Percentiles rank a stretch among this genome's conserved stretches.
These are phyloP conservation scores for Barnettozyma hawaiiensis DNA, from an alignment of 1,139 yeast genomes.

Conservation along the genomic window DNA sequence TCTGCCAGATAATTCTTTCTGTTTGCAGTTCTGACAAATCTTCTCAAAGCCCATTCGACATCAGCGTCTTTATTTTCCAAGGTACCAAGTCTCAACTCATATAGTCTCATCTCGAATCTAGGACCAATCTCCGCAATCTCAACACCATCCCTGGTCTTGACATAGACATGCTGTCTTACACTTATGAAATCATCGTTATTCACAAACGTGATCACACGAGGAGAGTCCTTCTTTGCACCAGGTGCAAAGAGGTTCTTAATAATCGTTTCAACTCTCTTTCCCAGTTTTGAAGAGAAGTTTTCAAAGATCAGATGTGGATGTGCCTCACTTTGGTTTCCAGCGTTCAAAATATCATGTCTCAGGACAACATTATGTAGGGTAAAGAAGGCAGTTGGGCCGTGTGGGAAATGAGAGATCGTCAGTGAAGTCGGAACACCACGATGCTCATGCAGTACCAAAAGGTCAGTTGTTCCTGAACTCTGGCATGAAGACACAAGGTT, in stretches of 20 bases:
- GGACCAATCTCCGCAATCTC: slow-evolving; percentile 98
- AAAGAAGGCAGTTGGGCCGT: slow-evolving; percentile 95
- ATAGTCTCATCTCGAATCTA: slow-evolving; percentile 93
- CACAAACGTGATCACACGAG: slow-evolving; percentile 86
- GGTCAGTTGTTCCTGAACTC: slow-evolving; percentile 70
- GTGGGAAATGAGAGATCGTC: slow-evolving; percentile 93
- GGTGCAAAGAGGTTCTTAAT: slow-evolving; percentile 92
- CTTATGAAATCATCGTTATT: slow-evolving; percentile 88
- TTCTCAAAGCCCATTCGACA: slow-evolving; percentile 90
- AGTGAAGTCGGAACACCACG: slow-evolving; percentile 96
- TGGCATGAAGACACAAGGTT: slow-evolving; percentile 82
- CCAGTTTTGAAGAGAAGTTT: slow-evolving; percentile 78
- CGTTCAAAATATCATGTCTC: slow-evolving; percentile 83
- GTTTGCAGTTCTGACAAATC: slow-evolving; percentile 91
- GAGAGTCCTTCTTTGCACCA: slow-evolving; percentile 85
- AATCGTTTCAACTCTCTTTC: slow-evolving; percentile 74
- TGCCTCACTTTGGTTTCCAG: slow-evolving; percentile 86
- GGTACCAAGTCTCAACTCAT: slow-evolving; percentile 83
- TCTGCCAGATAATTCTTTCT: slow-evolving; percentile 74
- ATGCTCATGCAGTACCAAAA: slow-evolving; percentile 87
- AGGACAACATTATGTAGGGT: slow-evolving; percentile 91
- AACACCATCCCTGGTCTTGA: slow-evolving; percentile 79
- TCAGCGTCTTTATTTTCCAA: slow-evolving; percentile 97
- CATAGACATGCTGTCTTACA: slow-evolving; percentile 93
- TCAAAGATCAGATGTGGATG: slow-evolving; percentile 94